These are phyloP conservation scores for Fusarium sulawesiense DNA, from an alignment of 2,329 filamentous ascomycete species.

Conservation along the genomic window DNA sequence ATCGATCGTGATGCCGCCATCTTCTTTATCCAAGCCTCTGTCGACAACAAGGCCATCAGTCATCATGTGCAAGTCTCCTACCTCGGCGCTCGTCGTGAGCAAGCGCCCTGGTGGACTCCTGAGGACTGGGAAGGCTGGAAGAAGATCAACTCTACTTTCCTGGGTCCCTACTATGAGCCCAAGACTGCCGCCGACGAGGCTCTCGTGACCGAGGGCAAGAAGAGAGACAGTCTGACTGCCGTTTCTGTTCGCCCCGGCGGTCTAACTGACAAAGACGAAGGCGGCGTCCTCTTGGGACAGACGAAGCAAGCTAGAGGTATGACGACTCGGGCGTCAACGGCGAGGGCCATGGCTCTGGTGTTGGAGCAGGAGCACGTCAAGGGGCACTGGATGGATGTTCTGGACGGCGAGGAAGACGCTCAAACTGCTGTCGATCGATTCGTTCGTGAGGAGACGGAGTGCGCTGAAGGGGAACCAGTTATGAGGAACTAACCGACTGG, in stretches of 20 bases:
- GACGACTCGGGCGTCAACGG: slow-evolving; percentile 67
- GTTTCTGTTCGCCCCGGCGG: slow-evolving; percentile 62
- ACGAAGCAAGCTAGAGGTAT: slow-evolving; percentile 51
- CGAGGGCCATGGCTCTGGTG: slow-evolving; percentile 62
- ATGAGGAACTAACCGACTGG: slow-evolving; percentile 20
- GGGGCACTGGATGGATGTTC: slow-evolving; percentile 62
- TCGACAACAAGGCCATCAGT: slow-evolving; percentile 52
- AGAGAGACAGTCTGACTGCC: slow-evolving; percentile 53
- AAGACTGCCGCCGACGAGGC: slow-evolving; percentile 67
- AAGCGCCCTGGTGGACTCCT: slow-evolving; percentile 63
- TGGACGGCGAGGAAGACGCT: slow-evolving; percentile 60
- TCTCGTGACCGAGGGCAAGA: slow-evolving; percentile 57
- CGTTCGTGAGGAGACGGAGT: slow-evolving; percentile 39
- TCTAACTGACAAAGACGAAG: slow-evolving; percentile 59
- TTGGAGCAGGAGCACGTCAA: slow-evolving; percentile 54
- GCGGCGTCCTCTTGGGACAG: slow-evolving; percentile 56
- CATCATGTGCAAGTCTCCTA: slow-evolving; percentile 72
- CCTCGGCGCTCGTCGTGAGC: slow-evolving; percentile 59
- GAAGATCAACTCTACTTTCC: slow-evolving; percentile 53
- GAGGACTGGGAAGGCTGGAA: slow-evolving; percentile 56
- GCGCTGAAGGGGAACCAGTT: slow-evolving; percentile 40
- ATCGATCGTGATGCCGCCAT: slow-evolving; percentile 45
- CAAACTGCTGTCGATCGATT: slow-evolving; percentile 37
- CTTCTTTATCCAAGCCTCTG: slow-evolving; percentile 40
- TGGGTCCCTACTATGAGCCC: slow-evolving; percentile 64